Percentiles rank a stretch among this genome's conserved stretches.
phyloP scores from a whole-genome alignment of 2,329 filamentous ascomycete genomes.

The Parascedosporium putredinis region DNA sequence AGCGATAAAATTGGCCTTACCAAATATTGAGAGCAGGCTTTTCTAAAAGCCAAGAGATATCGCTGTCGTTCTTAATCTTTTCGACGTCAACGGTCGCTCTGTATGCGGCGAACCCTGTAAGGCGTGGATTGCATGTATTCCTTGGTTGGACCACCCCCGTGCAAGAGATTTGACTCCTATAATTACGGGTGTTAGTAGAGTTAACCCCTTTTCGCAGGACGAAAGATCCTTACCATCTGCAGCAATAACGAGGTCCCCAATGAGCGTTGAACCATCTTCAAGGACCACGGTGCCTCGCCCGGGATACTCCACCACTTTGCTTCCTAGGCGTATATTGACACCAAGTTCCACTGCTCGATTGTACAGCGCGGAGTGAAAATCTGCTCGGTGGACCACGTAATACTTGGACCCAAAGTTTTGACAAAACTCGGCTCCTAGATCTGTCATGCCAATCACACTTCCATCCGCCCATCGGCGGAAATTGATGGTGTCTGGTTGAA shows the following conservation, averaged over 20 bases:
- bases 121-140: constrained; percentile 6
- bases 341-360: constrained; percentile 16
- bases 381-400: constrained; percentile 24
- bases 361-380: constrained; percentile 23
- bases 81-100: constrained; percentile 27
- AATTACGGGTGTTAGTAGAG: not conserved
- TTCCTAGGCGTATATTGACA: constrained; percentile 16
- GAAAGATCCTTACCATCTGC: constrained; percentile 21
- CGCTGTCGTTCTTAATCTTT: constrained; percentile 24
- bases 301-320: constrained; percentile 17
- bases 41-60: constrained; percentile 27
- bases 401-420: constrained; percentile 20
- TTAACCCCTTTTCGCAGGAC: not conserved
- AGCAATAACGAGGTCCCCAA: constrained; percentile 23
- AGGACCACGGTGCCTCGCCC: constrained; percentile 13
- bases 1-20: constrained; percentile 16
- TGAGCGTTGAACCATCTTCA: constrained; percentile 14
- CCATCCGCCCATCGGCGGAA: constrained; percentile 22
- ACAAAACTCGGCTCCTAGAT: constrained; percentile 17
- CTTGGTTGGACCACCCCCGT: not conserved
- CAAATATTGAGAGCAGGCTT: constrained; percentile 28
- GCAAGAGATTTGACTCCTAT: not conserved
- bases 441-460: constrained; percentile 19
- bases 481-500: constrained; percentile 16
- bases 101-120: constrained; percentile 30